Conservation (phyloP, 768 basidiomycete genomes). For the Leccinum incarnatum region DNA sequence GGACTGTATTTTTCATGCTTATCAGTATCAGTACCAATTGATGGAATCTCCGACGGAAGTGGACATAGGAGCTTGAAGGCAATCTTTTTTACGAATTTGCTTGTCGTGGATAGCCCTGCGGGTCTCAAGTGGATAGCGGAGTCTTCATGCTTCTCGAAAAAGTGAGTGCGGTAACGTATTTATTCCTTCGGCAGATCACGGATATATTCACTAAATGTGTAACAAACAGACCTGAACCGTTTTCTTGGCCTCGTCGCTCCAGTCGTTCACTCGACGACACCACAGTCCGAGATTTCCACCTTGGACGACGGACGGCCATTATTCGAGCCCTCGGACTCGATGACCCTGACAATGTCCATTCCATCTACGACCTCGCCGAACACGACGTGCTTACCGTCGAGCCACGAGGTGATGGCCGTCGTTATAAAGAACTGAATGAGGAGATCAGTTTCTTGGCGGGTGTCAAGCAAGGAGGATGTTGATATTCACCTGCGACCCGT, state of each 20-base stretch:
- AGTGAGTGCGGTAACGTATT: neutral
- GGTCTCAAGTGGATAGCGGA: neutral
- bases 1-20: no score
- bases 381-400: conserved; percentile 43
- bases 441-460: neutral
- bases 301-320: conserved; percentile 30
- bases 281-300: conserved; percentile 56
- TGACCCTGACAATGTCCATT: conserved; percentile 39
- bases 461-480: neutral
- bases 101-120: no score
- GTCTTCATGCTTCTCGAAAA: no score
- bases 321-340: conserved; percentile 35
- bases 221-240: neutral
- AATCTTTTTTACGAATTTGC: no score
- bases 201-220: neutral
- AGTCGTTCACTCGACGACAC: conserved; percentile 38
- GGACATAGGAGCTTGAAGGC: no score
- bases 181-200: conserved; percentile 5
- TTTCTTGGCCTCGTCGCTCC: neutral
- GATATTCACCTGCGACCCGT: conserved; percentile 65
- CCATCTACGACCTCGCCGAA: conserved; percentile 49
- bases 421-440: conserved; percentile 68
- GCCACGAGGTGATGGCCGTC: conserved; percentile 66
- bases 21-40: no score
- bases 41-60: no score